Evolutionary conservation across 768 basidiomycete species (phyloP).

Genomic region (Lyophyllum atratum): DNA sequence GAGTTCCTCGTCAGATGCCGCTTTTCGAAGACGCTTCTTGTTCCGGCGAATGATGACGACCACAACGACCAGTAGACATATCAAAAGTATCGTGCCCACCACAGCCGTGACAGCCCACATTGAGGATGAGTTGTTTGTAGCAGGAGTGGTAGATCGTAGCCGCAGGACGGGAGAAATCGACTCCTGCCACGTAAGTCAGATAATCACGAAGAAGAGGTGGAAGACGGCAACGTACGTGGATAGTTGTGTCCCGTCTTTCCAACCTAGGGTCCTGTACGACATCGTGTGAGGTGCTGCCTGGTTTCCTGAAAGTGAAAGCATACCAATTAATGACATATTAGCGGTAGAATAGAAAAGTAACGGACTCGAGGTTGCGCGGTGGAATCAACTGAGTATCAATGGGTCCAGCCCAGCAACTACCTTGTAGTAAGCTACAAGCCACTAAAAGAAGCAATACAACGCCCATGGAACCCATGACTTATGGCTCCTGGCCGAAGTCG

Average conservation of each 20-base stretch:
- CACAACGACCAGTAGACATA: background rate
- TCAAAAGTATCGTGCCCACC: slow-evolving; percentile 7
- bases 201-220: background rate
- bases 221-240: background rate
- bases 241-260: background rate
- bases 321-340: background rate
- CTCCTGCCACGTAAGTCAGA: background rate
- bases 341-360: background rate
- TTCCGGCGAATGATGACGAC: background rate
- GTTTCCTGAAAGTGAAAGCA: background rate
- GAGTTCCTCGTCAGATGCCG: slow-evolving; percentile 9
- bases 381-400: background rate
- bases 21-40: slow-evolving; percentile 3
- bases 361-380: slow-evolving; percentile 4
- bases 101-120: slow-evolving; percentile 10
- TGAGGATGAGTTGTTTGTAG: background rate
- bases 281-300: background rate
- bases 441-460: slow-evolving; percentile 5
- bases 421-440: slow-evolving; percentile 9
- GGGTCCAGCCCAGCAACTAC: slow-evolving; percentile 11
- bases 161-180: background rate
- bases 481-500: slow-evolving; percentile 13
- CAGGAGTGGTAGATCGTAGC: slow-evolving; percentile 5
- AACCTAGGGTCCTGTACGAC: background rate
- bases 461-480: slow-evolving; percentile 3